A percentile compares a stretch with the other conserved stretches of the same genome.
Evolutionary conservation across 352 stramenopile species (phyloP).

Genomic region (Phytopythium oedochilum): DNA sequence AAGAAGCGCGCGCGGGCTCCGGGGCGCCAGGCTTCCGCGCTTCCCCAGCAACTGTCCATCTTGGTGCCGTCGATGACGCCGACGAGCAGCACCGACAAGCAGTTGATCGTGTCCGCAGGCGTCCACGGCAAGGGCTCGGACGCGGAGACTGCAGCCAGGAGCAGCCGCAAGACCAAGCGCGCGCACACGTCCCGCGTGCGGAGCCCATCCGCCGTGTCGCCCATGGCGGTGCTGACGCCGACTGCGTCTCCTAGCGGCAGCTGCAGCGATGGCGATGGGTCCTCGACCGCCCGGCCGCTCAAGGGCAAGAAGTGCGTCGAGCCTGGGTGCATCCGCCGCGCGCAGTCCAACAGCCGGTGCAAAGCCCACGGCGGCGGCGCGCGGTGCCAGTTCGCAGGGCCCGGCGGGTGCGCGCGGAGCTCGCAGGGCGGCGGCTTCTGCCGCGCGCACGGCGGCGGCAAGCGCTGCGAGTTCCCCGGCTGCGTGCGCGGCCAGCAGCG

Average conservation of each 20-base stretch:
- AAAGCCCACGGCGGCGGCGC: slow-evolving; percentile 74
- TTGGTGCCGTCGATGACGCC: slow-evolving; percentile 23
- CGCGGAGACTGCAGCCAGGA: not conserved
- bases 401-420: slow-evolving; percentile 59
- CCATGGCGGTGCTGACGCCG: not conserved
- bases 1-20: not conserved
- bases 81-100: slow-evolving; percentile 17
- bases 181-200: not conserved
- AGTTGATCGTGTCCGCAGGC: slow-evolving; percentile 33
- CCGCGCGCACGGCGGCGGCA: slow-evolving; percentile 71
- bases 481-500: slow-evolving; percentile 73
- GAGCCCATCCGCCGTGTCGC: slow-evolving; percentile 1
- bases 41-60: slow-evolving; percentile 5
- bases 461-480: slow-evolving; percentile 71
- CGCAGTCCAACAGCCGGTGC: slow-evolving; percentile 81
- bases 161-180: not conserved
- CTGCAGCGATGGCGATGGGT: slow-evolving; percentile 12
- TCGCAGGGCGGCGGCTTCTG: slow-evolving; percentile 80
- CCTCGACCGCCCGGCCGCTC: slow-evolving; percentile 11
- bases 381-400: slow-evolving; percentile 56
- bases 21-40: not conserved
- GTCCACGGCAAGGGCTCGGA: slow-evolving; percentile 1
- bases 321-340: slow-evolving; percentile 44
- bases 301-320: slow-evolving; percentile 83
- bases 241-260: slow-evolving; percentile 17